Evolutionary conservation across 1,284 basidiomycete genomes (phyloP).

Genomic region (Microbotryum silenes-acaulis): DNA sequence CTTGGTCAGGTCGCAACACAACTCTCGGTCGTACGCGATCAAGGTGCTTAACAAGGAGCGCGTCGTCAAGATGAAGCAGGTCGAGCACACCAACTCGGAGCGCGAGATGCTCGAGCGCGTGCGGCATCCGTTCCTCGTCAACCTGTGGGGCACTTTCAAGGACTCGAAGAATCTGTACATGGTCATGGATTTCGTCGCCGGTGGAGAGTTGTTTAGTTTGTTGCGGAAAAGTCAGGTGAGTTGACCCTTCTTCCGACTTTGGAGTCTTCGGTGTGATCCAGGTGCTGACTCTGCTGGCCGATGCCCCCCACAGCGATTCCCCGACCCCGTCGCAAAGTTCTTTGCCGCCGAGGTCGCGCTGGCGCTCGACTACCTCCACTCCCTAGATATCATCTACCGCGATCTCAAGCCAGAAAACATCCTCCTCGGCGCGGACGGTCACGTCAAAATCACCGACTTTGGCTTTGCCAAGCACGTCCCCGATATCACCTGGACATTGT

Average conservation of each 20-base stretch:
- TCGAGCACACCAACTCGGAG: constrained; percentile 96
- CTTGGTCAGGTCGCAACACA: constrained; percentile 84
- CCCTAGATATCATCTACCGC: constrained; percentile 87
- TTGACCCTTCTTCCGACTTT: constrained; percentile 15
- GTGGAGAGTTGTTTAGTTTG: constrained; percentile 90
- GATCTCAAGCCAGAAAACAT: constrained; percentile 98
- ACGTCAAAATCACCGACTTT: constrained; percentile 97
- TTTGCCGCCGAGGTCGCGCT: constrained; percentile 96
- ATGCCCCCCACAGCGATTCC: constrained; percentile 65
- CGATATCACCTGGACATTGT: constrained; percentile 92
- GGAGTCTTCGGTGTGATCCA: no score
- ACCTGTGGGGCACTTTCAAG: constrained; percentile 96
- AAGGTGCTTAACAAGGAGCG: constrained; percentile 92
- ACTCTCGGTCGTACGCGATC: constrained; percentile 85
- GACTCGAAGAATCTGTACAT: constrained; percentile 91
- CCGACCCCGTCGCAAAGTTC: constrained; percentile 97
- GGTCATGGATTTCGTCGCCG: constrained; percentile 99
- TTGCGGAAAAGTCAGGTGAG: constrained; percentile 77
- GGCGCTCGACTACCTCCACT: constrained; percentile 87
- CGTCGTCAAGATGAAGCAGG: constrained; percentile 91
- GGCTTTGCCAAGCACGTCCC: constrained; percentile 91
- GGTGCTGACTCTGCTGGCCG: not conserved
- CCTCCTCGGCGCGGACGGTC: constrained; percentile 82
- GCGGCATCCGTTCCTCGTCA: constrained; percentile 93
- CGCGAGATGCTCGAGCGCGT: constrained; percentile 80